Evolutionary conservation across 2,329 filamentous ascomycete species (phyloP), one percentile per base, ranked within the genome.

Genomic region (Drechslerella stenobrocha): DNA sequence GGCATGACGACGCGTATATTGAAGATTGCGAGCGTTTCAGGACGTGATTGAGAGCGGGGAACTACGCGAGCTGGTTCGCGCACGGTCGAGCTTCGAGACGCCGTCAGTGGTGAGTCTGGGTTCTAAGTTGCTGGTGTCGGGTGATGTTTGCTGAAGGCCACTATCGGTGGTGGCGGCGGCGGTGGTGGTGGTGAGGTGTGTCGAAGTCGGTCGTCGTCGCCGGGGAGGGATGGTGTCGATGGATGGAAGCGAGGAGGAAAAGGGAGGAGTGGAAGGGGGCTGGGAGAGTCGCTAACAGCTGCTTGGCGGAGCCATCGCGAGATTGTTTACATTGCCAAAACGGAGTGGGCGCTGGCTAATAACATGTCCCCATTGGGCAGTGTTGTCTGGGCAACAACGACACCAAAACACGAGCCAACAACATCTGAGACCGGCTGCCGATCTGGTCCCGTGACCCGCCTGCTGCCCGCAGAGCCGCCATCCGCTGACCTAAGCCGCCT

Each of bases 1-100:
- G 32, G 40, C 63, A 67, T 67, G 63, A 67, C 37, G 37, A 42
- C 63, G 55, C 63, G 63, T 67, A 28, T 24, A 45, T 56, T 44
- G 23, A 42, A 35, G 28, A n/a, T n/a, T n/a, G n/a, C n/a, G n/a
- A n/a, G n/a, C n/a, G n/a, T 11, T 13, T 45, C 20, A 26, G n/a
- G 24, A 40, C 24, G 48, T 59, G 34, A 37, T 50, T 28, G 63
- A 34, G n/a, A 35, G 45, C n/a, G 44, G 50, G 48, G 42, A 44
- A 26, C 11, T 24, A 40, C 51, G 52, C n/a, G 42, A 52, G 37
- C 18, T n/a, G 18, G 3, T 8, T 20, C n/a, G 13, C 18, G 18
- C 15, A 20, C n/a, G 15, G 3, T 20, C n/a, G 37, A 42, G 37
- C 37, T 42, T 37, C 15, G 5, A 20, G 37, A 42, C n/a, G n/a